Percentiles rank a stretch among this genome's conserved stretches.
phyloP scores from a whole-genome alignment of 805 yeast species.

The Yarrowia porcina region DNA sequence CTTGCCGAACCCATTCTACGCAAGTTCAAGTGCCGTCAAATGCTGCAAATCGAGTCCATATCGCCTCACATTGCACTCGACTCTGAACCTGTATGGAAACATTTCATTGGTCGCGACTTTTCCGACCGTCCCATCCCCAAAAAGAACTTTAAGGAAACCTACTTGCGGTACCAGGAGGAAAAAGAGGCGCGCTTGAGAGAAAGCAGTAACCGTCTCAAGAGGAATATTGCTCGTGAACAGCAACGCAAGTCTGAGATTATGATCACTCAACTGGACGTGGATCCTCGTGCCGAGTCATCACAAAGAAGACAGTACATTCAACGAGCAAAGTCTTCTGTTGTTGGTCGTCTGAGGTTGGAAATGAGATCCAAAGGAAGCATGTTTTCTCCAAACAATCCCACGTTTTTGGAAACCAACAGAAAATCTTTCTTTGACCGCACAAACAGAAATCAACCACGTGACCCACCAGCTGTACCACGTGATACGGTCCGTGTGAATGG shows the following conservation, averaged over 20 bases:
- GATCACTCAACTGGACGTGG: constrained; percentile 18
- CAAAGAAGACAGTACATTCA: neutral
- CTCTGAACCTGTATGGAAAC: constrained; percentile 39
- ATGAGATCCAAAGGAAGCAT: constrained; percentile 12
- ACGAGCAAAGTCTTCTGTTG: neutral
- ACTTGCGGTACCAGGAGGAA: constrained; percentile 37
- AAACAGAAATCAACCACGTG: neutral
- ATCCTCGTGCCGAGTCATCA: neutral
- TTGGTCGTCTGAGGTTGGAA: constrained; percentile 3
- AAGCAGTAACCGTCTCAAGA: constrained; percentile 28
- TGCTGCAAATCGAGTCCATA: constrained; percentile 36
- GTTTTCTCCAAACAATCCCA: constrained; percentile 9
- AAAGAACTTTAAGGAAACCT: constrained; percentile 33
- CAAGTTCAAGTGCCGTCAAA: constrained; percentile 37
- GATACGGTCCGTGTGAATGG: neutral
- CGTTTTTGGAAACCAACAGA: neutral
- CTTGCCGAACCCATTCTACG: constrained; percentile 40
- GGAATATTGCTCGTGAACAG: constrained; percentile 12
- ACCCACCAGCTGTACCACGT: neutral
- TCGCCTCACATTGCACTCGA: constrained; percentile 36
- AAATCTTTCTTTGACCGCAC: neutral
- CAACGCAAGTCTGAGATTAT: constrained; percentile 21
- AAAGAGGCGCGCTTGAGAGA: constrained; percentile 42
- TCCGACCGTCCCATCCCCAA: constrained; percentile 37
- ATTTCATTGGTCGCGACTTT: constrained; percentile 36